Evolutionary conservation across 116 monocot species (phyloP).

Genomic region (Posidonia oceanica): DNA sequence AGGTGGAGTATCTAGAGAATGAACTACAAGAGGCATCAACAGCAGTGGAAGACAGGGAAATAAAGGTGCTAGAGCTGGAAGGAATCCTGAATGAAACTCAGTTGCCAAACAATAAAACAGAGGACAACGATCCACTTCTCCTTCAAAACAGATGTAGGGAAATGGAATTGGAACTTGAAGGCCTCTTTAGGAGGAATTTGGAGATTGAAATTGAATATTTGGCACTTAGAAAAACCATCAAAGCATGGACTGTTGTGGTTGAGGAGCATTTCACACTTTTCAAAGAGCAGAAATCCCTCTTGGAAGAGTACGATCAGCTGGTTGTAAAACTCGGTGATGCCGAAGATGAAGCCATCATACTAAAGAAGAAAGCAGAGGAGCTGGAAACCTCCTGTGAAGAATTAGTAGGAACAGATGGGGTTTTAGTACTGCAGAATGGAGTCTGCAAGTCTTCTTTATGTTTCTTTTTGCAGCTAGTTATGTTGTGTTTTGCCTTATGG

Average conservation of each 20-base stretch:
- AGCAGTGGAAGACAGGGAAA: conserved; percentile 17
- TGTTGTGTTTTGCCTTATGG: conserved; percentile 32
- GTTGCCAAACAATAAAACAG: background rate
- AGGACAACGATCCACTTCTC: background rate
- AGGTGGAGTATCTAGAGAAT: conserved; percentile 17
- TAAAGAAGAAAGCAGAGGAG: conserved; percentile 29
- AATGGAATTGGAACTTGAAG: conserved; percentile 43
- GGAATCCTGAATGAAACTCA: conserved; percentile 9
- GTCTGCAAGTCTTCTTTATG: conserved; percentile 32
- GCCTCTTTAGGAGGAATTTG: conserved; percentile 36
- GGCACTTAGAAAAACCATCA: conserved; percentile 18
- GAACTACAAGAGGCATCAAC: conserved; percentile 23
- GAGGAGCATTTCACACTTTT: conserved; percentile 28
- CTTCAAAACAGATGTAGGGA: conserved; percentile 12
- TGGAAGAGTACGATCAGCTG: conserved; percentile 15
- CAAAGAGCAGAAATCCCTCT: conserved; percentile 25
- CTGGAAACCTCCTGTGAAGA: conserved; percentile 35
- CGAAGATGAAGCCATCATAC: conserved; percentile 14
- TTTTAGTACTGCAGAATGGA: conserved; percentile 36
- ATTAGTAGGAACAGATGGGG: conserved; percentile 22
- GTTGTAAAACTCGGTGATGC: conserved; percentile 20
- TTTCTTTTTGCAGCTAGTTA: conserved; percentile 35
- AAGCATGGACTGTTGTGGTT: conserved; percentile 15
- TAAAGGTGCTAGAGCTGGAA: conserved; percentile 30
- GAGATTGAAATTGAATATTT: conserved; percentile 49